Evolutionary conservation across 371 early-diverging fungal species (phyloP).

Genomic region (Actinomortierella wolfii): DNA sequence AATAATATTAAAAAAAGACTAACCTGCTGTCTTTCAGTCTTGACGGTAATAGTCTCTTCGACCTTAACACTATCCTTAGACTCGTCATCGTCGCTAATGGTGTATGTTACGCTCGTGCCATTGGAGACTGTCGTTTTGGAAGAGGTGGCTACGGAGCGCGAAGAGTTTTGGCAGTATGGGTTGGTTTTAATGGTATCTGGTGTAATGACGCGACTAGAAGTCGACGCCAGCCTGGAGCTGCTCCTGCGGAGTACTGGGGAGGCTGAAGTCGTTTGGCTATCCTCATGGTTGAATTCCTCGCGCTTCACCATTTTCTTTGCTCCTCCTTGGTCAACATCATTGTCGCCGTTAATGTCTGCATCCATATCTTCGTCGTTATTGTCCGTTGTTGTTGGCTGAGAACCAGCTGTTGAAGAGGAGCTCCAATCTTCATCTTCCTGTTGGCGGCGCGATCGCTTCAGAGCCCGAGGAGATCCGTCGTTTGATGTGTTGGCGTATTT

Average conservation of each 20-base stretch:
- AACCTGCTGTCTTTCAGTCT: no score
- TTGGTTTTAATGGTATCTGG: slow-evolving; percentile 32
- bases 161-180: slow-evolving; percentile 12
- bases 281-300: neutral
- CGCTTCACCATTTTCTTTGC: slow-evolving; percentile 9
- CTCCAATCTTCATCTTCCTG: no score
- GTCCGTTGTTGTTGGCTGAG: no score
- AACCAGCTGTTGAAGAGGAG: no score
- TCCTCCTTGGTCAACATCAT: neutral
- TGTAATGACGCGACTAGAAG: slow-evolving; percentile 15
- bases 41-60: neutral
- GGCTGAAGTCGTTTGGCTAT: neutral
- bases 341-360: neutral
- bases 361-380: neutral
- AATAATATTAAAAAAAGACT: no score
- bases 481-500: no score
- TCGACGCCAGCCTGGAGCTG: neutral
- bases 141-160: neutral
- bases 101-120: slow-evolving; percentile 2
- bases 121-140: slow-evolving; percentile 10
- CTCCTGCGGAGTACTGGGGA: slow-evolving; percentile 2
- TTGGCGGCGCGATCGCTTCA: no score
- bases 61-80: no score
- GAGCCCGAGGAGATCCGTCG: no score
- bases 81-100: neutral